phyloP scores from a whole-genome alignment of 176 grass and related monocot species.

The Musa itinerans region DNA sequence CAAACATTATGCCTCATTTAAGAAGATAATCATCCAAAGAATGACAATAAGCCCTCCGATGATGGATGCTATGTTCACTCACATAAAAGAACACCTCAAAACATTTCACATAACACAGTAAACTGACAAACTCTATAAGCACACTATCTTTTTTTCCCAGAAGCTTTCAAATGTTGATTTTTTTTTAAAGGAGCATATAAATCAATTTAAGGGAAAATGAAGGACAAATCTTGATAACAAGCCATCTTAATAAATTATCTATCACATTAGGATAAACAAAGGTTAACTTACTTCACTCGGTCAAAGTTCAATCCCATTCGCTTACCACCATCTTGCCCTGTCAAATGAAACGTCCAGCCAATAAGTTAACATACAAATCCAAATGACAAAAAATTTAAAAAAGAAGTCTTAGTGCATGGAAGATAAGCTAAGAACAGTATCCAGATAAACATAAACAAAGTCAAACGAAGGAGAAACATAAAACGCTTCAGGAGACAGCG shows the following conservation, averaged over 20 bases:
- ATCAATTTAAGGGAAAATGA: not conserved
- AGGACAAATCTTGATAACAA: not conserved
- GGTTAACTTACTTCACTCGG: conserved; percentile 55
- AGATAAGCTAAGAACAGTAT: too few relatives aligned
- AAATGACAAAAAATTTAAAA: not conserved
- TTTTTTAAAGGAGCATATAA: not conserved
- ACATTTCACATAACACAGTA: too few relatives aligned
- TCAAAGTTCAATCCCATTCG: conserved; percentile 87
- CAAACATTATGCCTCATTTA: not conserved
- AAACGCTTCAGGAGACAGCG: not conserved
- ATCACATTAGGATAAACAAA: not conserved
- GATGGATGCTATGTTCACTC: too few relatives aligned
- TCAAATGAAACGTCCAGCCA: not conserved
- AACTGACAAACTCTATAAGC: too few relatives aligned
- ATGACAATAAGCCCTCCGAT: not conserved
- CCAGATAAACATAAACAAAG: too few relatives aligned
- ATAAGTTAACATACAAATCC: not conserved
- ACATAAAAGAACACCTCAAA: too few relatives aligned
- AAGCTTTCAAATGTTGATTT: too few relatives aligned
- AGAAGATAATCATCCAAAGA: not conserved
- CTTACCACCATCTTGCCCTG: conserved; percentile 81
- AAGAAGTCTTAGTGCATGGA: too few relatives aligned
- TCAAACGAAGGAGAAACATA: too few relatives aligned
- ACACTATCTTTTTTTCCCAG: too few relatives aligned
- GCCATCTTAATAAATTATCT: not conserved